Conservation (phyloP, 495 filamentous ascomycete genomes). For the Letharia lupina region DNA sequence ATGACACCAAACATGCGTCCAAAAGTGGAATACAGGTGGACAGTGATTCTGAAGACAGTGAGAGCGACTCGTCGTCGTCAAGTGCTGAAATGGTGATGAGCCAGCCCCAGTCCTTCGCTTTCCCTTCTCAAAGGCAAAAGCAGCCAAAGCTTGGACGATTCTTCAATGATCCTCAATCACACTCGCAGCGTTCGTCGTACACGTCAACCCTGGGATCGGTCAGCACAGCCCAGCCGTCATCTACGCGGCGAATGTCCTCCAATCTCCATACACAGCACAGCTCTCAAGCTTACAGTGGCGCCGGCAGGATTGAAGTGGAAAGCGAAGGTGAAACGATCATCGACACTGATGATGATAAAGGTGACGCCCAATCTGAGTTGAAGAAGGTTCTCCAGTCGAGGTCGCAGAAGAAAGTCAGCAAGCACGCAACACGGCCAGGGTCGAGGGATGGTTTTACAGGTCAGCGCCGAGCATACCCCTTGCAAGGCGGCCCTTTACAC, state of each 20-base stretch:
- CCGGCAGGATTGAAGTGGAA: slow-evolving; percentile 24
- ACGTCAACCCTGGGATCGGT: slow-evolving; percentile 37
- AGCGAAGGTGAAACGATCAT: slow-evolving; percentile 53
- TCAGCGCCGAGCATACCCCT: slow-evolving; percentile 9
- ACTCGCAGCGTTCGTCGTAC: slow-evolving; percentile 43
- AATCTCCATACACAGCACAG: slow-evolving; percentile 6
- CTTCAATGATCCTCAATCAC: slow-evolving; percentile 45
- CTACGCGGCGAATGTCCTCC: slow-evolving; percentile 6
- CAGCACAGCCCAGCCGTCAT: neutral
- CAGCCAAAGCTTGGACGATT: slow-evolving; percentile 43
- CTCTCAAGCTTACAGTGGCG: slow-evolving; percentile 11
- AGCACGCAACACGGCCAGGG: neutral
- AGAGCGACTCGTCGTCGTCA: slow-evolving; percentile 47
- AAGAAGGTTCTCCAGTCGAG: slow-evolving; percentile 64
- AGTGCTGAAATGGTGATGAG: slow-evolving; percentile 61
- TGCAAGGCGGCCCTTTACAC: slow-evolving; percentile 18
- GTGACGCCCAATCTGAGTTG: slow-evolving; percentile 54
- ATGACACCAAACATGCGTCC: neutral
- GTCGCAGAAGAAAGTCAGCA: slow-evolving; percentile 37
- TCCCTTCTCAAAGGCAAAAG: slow-evolving; percentile 41
- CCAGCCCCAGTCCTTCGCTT: slow-evolving; percentile 52
- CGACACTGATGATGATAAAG: slow-evolving; percentile 41
- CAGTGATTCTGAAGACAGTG: slow-evolving; percentile 40
- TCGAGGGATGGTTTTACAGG: slow-evolving; percentile 9
- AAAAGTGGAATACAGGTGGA: slow-evolving; percentile 36